Conservation (phyloP, 2,329 filamentous ascomycete species). For the Diaporthe sp. region DNA sequence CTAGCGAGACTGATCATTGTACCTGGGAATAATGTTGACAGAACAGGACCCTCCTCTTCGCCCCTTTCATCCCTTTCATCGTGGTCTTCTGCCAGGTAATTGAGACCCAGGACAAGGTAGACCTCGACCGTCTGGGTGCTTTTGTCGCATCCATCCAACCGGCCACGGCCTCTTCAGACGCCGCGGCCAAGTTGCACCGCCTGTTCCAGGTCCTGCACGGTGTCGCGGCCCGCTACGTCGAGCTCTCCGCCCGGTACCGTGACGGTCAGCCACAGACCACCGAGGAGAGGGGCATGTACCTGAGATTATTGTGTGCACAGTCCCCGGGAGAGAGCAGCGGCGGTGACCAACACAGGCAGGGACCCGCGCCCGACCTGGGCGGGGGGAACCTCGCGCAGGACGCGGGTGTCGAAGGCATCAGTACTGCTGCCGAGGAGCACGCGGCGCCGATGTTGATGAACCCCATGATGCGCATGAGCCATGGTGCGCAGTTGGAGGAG, state of each 20-base stretch:
- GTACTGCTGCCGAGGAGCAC: background rate
- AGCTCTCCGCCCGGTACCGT: background rate
- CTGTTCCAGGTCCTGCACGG: background rate
- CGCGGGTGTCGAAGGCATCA: background rate
- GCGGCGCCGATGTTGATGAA: background rate
- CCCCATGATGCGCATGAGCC: background rate
- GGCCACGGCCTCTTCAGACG: background rate
- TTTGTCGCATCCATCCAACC: background rate
- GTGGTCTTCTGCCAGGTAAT: background rate
- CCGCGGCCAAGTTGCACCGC: background rate
- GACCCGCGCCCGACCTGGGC: background rate
- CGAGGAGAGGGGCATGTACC: background rate
- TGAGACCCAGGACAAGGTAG: background rate
- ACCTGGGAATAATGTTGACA: background rate
- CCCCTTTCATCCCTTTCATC: background rate
- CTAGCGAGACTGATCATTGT: background rate
- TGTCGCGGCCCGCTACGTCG: background rate
- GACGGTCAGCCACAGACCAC: background rate
- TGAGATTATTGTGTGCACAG: background rate
- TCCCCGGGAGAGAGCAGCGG: background rate
- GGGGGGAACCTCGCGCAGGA: too few relatives aligned
- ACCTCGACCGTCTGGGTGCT: background rate
- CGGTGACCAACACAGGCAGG: background rate
- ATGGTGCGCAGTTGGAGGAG: background rate
- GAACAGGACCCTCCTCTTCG: background rate